Base-by-base conservation (phyloP, 768 basidiomycete species). In the Leccinum broughii region DNA sequence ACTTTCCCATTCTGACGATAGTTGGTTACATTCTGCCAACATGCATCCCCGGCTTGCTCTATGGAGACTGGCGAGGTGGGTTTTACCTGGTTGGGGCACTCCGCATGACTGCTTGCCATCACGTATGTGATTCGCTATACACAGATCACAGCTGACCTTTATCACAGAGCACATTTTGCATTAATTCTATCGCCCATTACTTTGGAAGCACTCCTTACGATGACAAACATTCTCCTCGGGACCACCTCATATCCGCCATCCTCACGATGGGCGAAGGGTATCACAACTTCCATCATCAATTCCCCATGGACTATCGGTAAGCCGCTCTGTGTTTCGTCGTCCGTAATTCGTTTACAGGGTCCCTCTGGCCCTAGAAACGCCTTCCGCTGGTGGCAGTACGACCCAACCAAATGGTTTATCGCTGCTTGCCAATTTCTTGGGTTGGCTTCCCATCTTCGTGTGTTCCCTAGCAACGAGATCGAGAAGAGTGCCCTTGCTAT, bases 401-500 rank as follows among this genome's bases (percentile, higher is more conserved):
- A 87, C 70, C 87, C 86, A 3, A 87, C 86, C 53, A 86, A 87
- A 69, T 86, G 85, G 83, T 95, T 97, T 78, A 97, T 97, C 69
- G 85, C 80, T 20, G 63, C 78, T 44, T 88, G 86, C 66, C 80
- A 79, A 22, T 61, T 70, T 52, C 53, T 92, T 30, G 88, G 92
- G 4, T 75, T 94, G 32, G 94, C 94, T n/a, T 85, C 78, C 49
- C 84, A 94, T 70, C 81, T 97, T 60, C 87, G 89, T 66, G 81
- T 84, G 39, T 97, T 97, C 77, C 92, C 93, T 55, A 86, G 87
- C 70, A 93, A 93, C 75, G 94, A 95, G 73, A 88, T 97, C 66
- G 78, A 81, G 59, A 94, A 94, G 73, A 87, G 93, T 13, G 83
- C 85, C 35, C 79, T 92, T 64, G 84, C 89, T 6, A 95, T 96